These are phyloP conservation scores for Pisolithus albus DNA, from an alignment of 768 basidiomycete genomes.

Conservation along the genomic window DNA sequence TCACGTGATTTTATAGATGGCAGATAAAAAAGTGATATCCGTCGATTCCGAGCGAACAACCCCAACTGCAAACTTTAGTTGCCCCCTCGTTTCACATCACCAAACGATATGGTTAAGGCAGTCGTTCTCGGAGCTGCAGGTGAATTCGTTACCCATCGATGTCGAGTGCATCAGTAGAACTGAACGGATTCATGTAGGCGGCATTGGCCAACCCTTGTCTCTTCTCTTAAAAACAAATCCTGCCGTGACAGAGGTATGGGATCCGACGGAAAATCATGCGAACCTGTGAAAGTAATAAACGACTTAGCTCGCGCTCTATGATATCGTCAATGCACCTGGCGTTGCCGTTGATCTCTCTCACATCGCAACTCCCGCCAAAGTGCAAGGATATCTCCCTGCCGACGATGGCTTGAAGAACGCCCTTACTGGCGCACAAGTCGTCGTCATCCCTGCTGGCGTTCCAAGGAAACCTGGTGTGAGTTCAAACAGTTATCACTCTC, in stretches of 20 bases:
- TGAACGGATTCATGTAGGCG: slow-evolving; percentile 45
- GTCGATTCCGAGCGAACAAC: background rate
- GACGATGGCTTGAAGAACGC: slow-evolving; percentile 79
- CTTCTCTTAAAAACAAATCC: slow-evolving; percentile 86
- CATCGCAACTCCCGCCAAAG: slow-evolving; percentile 83
- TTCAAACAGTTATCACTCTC: slow-evolving; percentile 10
- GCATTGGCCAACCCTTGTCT: slow-evolving; percentile 94
- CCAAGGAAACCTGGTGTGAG: slow-evolving; percentile 91
- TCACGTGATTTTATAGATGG: background rate
- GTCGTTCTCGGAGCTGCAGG: slow-evolving; percentile 97
- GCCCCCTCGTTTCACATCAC: background rate
- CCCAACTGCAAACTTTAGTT: background rate
- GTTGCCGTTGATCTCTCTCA: slow-evolving; percentile 94
- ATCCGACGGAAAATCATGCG: background rate
- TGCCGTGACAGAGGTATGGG: slow-evolving; percentile 62
- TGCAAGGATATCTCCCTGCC: slow-evolving; percentile 71
- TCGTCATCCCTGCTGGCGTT: slow-evolving; percentile 95
- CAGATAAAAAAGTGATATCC: background rate
- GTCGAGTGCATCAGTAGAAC: slow-evolving; percentile 1
- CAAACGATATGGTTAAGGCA: slow-evolving; percentile 48
- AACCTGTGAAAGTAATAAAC: background rate
- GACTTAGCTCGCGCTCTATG: slow-evolving; percentile 73
- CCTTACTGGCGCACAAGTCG: slow-evolving; percentile 79
- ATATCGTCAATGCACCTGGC: slow-evolving; percentile 97
- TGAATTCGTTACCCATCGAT: slow-evolving; percentile 24